phyloP scores from a whole-genome alignment of 768 basidiomycete genomes.

The Royoungia palumana region DNA sequence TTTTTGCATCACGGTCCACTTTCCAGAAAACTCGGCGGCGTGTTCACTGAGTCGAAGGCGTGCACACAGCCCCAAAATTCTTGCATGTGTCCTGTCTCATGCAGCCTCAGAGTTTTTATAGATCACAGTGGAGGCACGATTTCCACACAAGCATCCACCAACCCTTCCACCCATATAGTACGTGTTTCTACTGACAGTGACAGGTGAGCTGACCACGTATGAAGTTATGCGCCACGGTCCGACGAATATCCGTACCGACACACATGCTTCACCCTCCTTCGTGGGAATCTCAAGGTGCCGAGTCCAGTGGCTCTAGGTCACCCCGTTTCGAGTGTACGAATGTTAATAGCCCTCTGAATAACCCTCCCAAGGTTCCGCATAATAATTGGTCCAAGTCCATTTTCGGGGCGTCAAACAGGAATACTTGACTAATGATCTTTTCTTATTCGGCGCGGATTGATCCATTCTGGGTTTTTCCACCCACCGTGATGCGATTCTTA shows the following conservation, averaged over 20 bases:
- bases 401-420: too few species aligned
- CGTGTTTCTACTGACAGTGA: not conserved
- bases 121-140: not conserved
- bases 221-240: not conserved
- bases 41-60: not conserved
- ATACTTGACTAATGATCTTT: too few species aligned
- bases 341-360: not conserved
- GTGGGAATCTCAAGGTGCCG: not conserved
- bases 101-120: not conserved
- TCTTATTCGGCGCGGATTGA: not conserved
- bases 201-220: not conserved
- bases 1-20: constrained; percentile 1
- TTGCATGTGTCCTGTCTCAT: not conserved
- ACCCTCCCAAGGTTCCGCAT: too few species aligned
- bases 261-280: too few species aligned
- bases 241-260: not conserved
- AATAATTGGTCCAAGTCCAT: too few species aligned
- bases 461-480: not conserved
- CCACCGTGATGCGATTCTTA: not conserved
- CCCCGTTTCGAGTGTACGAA: not conserved
- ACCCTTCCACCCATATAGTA: not conserved
- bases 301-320: not conserved
- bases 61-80: constrained; percentile 3
- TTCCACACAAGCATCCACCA: not conserved
- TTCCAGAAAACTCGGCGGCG: not conserved